Evolutionary conservation across 164 flowering plant genomes (phyloP).

Genomic region (Vitis amurensis): DNA sequence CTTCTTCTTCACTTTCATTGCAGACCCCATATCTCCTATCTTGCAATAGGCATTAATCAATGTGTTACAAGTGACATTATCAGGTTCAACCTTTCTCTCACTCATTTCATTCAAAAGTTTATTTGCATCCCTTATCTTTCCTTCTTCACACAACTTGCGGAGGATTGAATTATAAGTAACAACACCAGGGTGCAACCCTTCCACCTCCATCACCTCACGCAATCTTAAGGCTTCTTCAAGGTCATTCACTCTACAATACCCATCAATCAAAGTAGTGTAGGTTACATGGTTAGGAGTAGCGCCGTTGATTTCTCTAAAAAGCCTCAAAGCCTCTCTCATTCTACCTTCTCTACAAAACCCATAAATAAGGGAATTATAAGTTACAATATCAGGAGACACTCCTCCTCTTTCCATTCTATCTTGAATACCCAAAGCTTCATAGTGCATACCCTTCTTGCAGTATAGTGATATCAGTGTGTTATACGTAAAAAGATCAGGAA

Average conservation of each 20-base stretch:
- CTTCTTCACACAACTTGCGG: slow-evolving; percentile 77
- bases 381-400: slow-evolving; percentile 75
- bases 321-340: slow-evolving; percentile 81
- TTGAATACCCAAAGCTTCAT: slow-evolving; percentile 74
- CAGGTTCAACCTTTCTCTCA: slow-evolving; percentile 72
- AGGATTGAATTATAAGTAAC: slow-evolving; percentile 79
- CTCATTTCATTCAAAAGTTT: slow-evolving; percentile 74
- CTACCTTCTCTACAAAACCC: slow-evolving; percentile 82
- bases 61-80: slow-evolving; percentile 86
- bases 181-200: slow-evolving; percentile 62
- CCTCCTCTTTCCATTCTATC: slow-evolving; percentile 76
- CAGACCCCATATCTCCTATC: slow-evolving; percentile 79
- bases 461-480: slow-evolving; percentile 81
- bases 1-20: slow-evolving; percentile 62
- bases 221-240: slow-evolving; percentile 66
- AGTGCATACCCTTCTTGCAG: slow-evolving; percentile 85
- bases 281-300: slow-evolving; percentile 73
- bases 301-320: slow-evolving; percentile 70
- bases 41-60: slow-evolving; percentile 92
- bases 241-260: slow-evolving; percentile 72
- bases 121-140: slow-evolving; percentile 74
- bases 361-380: slow-evolving; percentile 76
- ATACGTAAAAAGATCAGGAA: slow-evolving; percentile 70
- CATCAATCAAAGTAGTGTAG: slow-evolving; percentile 88
- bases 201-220: slow-evolving; percentile 62